Conservation (phyloP, 1,284 basidiomycete genomes). For the Trichosporon coremiiforme region DNA sequence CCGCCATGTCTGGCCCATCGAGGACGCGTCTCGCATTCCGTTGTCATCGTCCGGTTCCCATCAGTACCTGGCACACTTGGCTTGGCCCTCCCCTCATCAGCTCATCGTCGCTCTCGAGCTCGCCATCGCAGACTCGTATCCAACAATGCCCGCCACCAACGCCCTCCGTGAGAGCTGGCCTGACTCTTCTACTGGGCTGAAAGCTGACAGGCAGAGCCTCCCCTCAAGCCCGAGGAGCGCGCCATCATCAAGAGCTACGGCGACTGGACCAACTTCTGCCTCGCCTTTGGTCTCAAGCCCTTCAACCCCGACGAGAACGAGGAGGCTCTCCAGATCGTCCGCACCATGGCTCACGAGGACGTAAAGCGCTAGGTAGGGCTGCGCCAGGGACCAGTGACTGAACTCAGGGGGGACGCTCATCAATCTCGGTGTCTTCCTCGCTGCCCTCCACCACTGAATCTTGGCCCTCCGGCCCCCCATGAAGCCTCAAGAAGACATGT, state of each 20-base stretch:
- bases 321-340: constrained; percentile 25
- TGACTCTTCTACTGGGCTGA: not conserved
- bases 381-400: not conserved
- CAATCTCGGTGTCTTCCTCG: constrained; percentile 12
- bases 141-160: constrained; percentile 8
- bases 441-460: not conserved
- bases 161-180: not conserved
- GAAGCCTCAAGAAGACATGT: no score
- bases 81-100: not conserved
- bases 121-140: not conserved
- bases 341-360: constrained; percentile 11
- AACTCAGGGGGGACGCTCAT: not conserved
- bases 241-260: constrained; percentile 33
- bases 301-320: constrained; percentile 31
- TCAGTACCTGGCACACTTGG: not conserved
- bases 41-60: not conserved
- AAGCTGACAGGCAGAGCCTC: constrained; percentile 4
- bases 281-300: constrained; percentile 34
- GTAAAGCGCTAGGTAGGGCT: not conserved
- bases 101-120: constrained; percentile 1
- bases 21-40: constrained; percentile 5
- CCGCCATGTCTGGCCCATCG: not conserved
- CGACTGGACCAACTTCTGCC: constrained; percentile 35
- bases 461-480: no score
- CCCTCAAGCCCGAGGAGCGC: constrained; percentile 18